Percentiles rank a stretch among this genome's conserved stretches.
Conservation (phyloP, 75 land plant species). For the Cunninghamia lanceolata region DNA sequence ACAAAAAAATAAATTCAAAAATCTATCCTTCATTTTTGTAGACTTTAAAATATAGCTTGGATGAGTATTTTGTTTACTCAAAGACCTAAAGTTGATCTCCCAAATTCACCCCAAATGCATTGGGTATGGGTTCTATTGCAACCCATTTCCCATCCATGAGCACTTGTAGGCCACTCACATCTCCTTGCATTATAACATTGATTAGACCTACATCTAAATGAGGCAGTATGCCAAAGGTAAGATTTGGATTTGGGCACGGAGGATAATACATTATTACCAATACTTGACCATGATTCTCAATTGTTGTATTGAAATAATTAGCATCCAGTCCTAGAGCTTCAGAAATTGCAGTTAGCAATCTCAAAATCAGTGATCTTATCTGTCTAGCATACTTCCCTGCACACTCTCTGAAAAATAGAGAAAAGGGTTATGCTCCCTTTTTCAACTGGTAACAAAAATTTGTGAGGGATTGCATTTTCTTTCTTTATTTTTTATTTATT, state of each 20-base stretch:
- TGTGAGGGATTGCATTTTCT: too few species aligned
- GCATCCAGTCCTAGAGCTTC: conserved; percentile 47
- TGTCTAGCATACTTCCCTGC: conserved; percentile 29
- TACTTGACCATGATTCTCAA: conserved; percentile 47
- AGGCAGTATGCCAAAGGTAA: conserved; percentile 27
- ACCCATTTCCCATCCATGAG: conserved; percentile 4
- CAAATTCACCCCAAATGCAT: conserved; percentile 18
- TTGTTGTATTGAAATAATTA: conserved; percentile 24
- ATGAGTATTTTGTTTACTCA: too few species aligned
- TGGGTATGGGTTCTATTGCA: too few species aligned
- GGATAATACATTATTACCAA: conserved; percentile 54
- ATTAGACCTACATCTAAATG: conserved; percentile 49
- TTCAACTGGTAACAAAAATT: not conserved
- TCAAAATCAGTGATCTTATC: conserved; percentile 19
- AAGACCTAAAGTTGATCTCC: conserved; percentile 20
- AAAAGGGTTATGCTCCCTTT: not conserved
- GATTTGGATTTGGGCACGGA: conserved; percentile 56
- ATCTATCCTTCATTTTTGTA: too few species aligned
- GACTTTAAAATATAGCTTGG: too few species aligned
- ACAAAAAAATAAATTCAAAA: too few species aligned
- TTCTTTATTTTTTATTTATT: conserved; percentile 7
- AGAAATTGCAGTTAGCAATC: conserved; percentile 37
- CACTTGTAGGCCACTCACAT: conserved; percentile 9
- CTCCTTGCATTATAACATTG: conserved; percentile 32
- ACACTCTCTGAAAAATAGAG: conserved; percentile 13